Base-by-base conservation (phyloP, 164 flowering plant species). In the Nymphaea colorata region DNA sequence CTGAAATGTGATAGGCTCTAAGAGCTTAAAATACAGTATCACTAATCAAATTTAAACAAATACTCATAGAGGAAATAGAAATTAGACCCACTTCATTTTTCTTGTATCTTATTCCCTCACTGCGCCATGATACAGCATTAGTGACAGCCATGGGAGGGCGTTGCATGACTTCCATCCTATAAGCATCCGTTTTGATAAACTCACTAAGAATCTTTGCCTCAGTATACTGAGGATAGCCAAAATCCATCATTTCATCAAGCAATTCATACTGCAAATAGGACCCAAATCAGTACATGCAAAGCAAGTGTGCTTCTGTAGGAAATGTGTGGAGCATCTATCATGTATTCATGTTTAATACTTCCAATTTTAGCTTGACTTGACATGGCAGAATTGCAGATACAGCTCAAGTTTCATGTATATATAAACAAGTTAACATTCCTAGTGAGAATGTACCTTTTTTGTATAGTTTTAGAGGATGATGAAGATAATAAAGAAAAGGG, bases 101-200 rank as follows among this genome's bases (percentile, higher is more conserved):
- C 82, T 90, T 95, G 90, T 95, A 95, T 59, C 74, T 75, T 75
- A 92, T 90, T 68, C 99, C 99, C 82, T 95, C 99, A 83, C 98
- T 95, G 41, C 99, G 88, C 99, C 99, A 92, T 67, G 99, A 95
- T 55, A 95, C 98, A n/a, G 99, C 99, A 85, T 95, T 95, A 61
- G 99, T 95, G 3, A 95, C 99, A 77, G 99, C 99, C 99, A 95
- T 95, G 5, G 99, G 99, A 82, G 99, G 99, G 74, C 98, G 82
- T 74, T 90, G 98, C 4, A 88, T 74, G 71, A 86, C 98, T 81
- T 95, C 99, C 99, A 95, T 90, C 72, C 97, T 87, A 68, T 95
- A 92, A 64, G 99, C 98, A 90, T 95, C 99, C 7, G 97, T 95
- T 83, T 95, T 92, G 80, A 95, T 95, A 72, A 95, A 95, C 78